Percentiles rank a stretch among this genome's conserved stretches.
These are phyloP conservation scores for Periconia macrospinosa DNA, from an alignment of 2,329 filamentous ascomycete species.

Conservation along the genomic window DNA sequence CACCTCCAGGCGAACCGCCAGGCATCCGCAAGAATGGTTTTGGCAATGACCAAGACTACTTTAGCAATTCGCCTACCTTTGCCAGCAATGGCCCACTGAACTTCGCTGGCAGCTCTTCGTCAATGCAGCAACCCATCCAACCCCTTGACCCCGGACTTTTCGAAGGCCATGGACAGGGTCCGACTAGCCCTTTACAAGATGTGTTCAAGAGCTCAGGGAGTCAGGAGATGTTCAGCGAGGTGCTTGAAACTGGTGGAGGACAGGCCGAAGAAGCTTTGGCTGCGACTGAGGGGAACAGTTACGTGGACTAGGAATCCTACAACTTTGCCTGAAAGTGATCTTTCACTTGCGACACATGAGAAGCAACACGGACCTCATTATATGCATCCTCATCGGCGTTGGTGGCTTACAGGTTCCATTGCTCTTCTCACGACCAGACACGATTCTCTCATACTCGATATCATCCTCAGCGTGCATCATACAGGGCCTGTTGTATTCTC, in stretches of 20 bases:
- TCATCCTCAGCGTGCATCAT: neutral
- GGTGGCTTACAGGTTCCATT: slow-evolving; percentile 7
- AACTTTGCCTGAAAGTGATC: neutral
- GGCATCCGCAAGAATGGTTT: slow-evolving; percentile 22
- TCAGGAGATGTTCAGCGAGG: slow-evolving; percentile 41
- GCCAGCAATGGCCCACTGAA: slow-evolving; percentile 31
- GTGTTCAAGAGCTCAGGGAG: slow-evolving; percentile 42
- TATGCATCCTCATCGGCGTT: slow-evolving; percentile 17
- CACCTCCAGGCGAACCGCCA: slow-evolving; percentile 41
- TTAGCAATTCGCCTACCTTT: slow-evolving; percentile 40
- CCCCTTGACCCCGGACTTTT: slow-evolving; percentile 43
- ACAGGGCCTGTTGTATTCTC: neutral
- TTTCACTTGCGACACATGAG: neutral
- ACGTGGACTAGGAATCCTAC: slow-evolving; percentile 30
- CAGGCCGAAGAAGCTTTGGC: slow-evolving; percentile 43
- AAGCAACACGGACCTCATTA: neutral
- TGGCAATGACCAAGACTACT: slow-evolving; percentile 38
- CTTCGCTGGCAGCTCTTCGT: slow-evolving; percentile 27
- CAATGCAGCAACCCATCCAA: slow-evolving; percentile 17
- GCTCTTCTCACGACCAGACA: slow-evolving; percentile 16
- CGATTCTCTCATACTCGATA: slow-evolving; percentile 10
- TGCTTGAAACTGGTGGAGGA: slow-evolving; percentile 38
- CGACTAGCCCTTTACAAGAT: slow-evolving; percentile 39
- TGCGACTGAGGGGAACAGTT: slow-evolving; percentile 37
- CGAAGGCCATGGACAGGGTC: slow-evolving; percentile 30